phyloP scores from a whole-genome alignment of 2,329 filamentous ascomycete genomes.

The Pyrenochaeta sp. region DNA sequence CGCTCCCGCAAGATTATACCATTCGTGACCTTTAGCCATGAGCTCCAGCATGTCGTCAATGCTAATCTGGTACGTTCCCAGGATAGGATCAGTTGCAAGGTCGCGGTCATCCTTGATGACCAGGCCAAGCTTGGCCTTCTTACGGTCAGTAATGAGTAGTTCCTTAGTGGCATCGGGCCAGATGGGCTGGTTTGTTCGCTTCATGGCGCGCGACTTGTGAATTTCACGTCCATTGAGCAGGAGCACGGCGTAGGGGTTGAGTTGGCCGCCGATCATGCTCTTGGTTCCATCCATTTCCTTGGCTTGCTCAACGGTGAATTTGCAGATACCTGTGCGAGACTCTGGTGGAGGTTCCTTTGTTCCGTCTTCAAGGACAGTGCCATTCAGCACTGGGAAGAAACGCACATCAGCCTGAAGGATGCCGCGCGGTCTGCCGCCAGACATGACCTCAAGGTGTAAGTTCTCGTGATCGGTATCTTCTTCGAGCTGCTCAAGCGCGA shows the following conservation, averaged over 20 bases:
- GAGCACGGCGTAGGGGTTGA: constrained; percentile 89
- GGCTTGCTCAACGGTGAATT: constrained; percentile 92
- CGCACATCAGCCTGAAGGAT: constrained; percentile 81
- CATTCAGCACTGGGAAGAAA: constrained; percentile 92
- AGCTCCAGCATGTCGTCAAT: constrained; percentile 90
- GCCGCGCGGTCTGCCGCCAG: constrained; percentile 84
- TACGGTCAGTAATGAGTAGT: constrained; percentile 91
- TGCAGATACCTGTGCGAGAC: constrained; percentile 89
- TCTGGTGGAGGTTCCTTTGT: constrained; percentile 82
- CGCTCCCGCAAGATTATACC: constrained; percentile 86
- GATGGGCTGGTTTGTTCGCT: constrained; percentile 96
- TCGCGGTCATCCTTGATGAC: constrained; percentile 97
- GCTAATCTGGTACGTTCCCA: constrained; percentile 95
- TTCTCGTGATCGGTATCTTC: constrained; percentile 81
- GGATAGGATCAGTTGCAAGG: constrained; percentile 77
- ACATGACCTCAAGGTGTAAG: constrained; percentile 80
- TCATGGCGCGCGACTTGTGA: constrained; percentile 88
- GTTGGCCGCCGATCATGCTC: constrained; percentile 86
- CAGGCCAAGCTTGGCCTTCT: constrained; percentile 86
- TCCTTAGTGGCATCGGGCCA: constrained; percentile 95
- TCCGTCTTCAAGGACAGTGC: constrained; percentile 75
- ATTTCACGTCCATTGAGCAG: constrained; percentile 92
- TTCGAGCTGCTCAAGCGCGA: constrained; percentile 83
- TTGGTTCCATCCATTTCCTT: constrained; percentile 94
- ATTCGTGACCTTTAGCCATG: constrained; percentile 92